A percentile compares a stretch with the other conserved stretches of the same genome.
Conservation (phyloP, 2,329 filamentous ascomycete species). For the Hypoxylon sp. region DNA sequence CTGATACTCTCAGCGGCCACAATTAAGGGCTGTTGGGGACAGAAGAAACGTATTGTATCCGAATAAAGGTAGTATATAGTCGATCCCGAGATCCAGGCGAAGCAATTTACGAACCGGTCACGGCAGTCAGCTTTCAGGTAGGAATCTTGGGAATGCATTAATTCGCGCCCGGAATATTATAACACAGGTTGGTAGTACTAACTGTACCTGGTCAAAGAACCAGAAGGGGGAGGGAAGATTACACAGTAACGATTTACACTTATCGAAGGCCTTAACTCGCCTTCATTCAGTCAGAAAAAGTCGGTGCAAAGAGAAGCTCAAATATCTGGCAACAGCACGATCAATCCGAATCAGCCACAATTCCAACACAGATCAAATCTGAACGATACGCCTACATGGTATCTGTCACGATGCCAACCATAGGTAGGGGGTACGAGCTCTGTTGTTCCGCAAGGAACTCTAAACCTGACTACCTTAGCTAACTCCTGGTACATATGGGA, state of each 20-base stretch:
- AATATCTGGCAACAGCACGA: too few species aligned
- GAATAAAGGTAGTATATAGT: neutral
- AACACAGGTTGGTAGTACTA: too few species aligned
- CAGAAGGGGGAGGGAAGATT: neutral
- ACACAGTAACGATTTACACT: neutral
- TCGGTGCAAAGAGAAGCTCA: neutral
- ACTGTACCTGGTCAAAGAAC: neutral
- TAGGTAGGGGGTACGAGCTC: too few species aligned
- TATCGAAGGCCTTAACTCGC: neutral
- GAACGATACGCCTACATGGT: too few species aligned
- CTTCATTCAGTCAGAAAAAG: neutral
- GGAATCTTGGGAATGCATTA: neutral
- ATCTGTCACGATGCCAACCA: too few species aligned
- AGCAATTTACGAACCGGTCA: neutral
- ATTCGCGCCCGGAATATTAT: neutral
- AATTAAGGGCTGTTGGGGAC: conserved; percentile 1
- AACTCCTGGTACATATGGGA: too few species aligned
- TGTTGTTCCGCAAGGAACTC: too few species aligned
- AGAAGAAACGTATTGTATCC: neutral
- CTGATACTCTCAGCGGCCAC: neutral
- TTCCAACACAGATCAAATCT: too few species aligned
- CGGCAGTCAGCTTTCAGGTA: neutral
- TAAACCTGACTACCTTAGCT: too few species aligned
- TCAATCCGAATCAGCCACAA: neutral
- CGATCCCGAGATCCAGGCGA: conserved; percentile 7